These are phyloP conservation scores for Andrographis paniculata DNA, from an alignment of 305 asterid genomes.

Conservation along the genomic window DNA sequence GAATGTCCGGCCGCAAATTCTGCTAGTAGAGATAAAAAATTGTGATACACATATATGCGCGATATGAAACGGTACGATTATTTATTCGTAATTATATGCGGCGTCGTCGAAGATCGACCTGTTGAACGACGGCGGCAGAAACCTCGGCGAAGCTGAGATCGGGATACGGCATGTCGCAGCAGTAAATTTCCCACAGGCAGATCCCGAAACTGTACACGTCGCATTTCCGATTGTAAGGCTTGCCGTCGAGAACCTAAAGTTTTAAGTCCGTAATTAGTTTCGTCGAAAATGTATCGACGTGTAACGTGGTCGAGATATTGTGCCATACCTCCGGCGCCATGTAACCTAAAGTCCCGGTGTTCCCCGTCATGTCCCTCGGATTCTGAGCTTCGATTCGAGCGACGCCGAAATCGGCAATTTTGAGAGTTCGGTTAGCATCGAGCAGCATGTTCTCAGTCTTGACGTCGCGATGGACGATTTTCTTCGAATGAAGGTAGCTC, in stretches of 20 bases:
- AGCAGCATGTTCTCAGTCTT: conserved; percentile 41
- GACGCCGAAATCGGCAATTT: conserved; percentile 41
- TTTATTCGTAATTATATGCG: too few relatives aligned
- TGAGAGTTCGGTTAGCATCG: conserved; percentile 23
- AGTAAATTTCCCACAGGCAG: conserved; percentile 45
- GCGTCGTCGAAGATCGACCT: too few relatives aligned
- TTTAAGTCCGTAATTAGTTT: conserved; percentile 2
- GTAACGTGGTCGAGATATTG: not conserved
- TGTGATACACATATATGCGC: too few relatives aligned
- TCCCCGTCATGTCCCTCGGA: conserved; percentile 43
- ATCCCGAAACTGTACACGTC: conserved; percentile 38
- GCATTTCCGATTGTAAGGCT: conserved; percentile 41
- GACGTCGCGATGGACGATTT: conserved; percentile 40
- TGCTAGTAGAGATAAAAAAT: conserved; percentile 1
- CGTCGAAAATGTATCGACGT: not conserved
- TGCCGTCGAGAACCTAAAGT: conserved; percentile 38
- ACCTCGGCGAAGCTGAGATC: conserved; percentile 41
- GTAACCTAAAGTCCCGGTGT: conserved; percentile 43
- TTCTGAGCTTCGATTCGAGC: conserved; percentile 48
- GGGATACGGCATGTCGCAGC: conserved; percentile 32
- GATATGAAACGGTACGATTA: too few relatives aligned
- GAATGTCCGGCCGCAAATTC: conserved; percentile 36
- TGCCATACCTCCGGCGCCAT: conserved; percentile 41
- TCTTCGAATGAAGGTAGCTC: conserved; percentile 41
- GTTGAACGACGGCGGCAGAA: conserved; percentile 35